Conservation (phyloP, 139 green algal species). For the Microglena sp. region DNA sequence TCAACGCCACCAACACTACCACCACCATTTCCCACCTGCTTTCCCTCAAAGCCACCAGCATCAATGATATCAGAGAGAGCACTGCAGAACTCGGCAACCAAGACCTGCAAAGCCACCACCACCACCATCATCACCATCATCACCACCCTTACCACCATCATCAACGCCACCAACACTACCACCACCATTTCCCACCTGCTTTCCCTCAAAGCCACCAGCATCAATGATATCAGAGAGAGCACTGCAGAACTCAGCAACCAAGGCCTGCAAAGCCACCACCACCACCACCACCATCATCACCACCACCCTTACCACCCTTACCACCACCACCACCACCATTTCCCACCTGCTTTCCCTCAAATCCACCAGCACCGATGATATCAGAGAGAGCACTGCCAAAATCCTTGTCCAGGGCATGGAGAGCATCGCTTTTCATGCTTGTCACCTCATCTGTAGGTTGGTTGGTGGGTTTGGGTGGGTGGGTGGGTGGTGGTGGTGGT, state of each 20-base stretch:
- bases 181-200: too few species aligned
- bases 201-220: constrained; percentile 62
- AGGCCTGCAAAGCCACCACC: constrained; percentile 30
- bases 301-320: too few species aligned
- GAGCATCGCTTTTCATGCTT: constrained; percentile 30
- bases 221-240: constrained; percentile 47
- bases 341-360: constrained; percentile 64
- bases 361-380: constrained; percentile 47
- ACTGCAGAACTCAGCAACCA: constrained; percentile 40
- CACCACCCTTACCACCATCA: too few species aligned
- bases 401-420: constrained; percentile 39
- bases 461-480: too few species aligned
- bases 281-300: too few species aligned
- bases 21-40: constrained; percentile 43
- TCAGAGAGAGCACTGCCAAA: constrained; percentile 43
- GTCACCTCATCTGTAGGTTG: constrained; percentile 25
- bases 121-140: too few species aligned
- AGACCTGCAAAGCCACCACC: constrained; percentile 29
- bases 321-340: too few species aligned
- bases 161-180: too few species aligned
- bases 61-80: constrained; percentile 47
- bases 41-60: constrained; percentile 62
- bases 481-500: too few species aligned
- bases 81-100: constrained; percentile 40
- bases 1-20: too few species aligned